Conservation (phyloP, 2,329 filamentous ascomycete species). For the Fusarium continuum region DNA sequence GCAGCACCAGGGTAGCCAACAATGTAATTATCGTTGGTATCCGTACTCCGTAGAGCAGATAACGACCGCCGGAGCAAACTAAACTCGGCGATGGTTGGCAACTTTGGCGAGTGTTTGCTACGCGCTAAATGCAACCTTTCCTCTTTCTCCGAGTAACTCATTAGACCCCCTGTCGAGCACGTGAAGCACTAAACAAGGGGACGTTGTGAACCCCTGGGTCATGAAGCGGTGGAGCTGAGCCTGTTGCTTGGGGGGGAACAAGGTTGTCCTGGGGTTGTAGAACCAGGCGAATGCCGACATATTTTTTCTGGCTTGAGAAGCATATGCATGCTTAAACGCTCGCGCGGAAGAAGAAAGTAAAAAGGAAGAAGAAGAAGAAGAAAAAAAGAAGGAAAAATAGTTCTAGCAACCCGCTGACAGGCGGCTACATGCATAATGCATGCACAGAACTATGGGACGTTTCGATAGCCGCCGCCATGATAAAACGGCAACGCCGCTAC, state of each 20-base stretch:
- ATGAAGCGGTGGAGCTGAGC: conserved; percentile 17
- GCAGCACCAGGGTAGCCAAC: not conserved
- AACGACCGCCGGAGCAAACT: not conserved
- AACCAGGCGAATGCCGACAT: not conserved
- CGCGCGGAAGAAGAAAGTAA: not conserved
- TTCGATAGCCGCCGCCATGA: conserved; percentile 30
- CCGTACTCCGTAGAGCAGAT: not conserved
- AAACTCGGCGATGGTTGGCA: not conserved
- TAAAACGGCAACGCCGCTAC: conserved; percentile 18
- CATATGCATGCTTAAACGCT: not conserved
- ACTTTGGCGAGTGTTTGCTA: conserved; percentile 2
- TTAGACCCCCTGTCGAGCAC: conserved; percentile 16
- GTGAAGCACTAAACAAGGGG: conserved; percentile 21
- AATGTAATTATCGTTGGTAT: not conserved
- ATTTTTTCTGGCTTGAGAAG: not conserved
- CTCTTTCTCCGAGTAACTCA: not conserved
- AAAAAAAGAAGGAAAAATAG: not conserved
- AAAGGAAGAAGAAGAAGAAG: not conserved
- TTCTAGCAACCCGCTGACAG: not conserved
- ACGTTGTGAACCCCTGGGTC: not conserved
- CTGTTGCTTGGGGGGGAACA: conserved; percentile 11
- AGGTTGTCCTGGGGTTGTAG: not conserved
- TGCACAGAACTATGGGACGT: conserved; percentile 14
- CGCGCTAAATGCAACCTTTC: conserved; percentile 1
- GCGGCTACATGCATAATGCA: conserved; percentile 27